Percentiles rank a stretch among this genome's conserved stretches.
phyloP scores from a whole-genome alignment of 805 yeast genomes.

The Saccharomycopsis olivae region DNA sequence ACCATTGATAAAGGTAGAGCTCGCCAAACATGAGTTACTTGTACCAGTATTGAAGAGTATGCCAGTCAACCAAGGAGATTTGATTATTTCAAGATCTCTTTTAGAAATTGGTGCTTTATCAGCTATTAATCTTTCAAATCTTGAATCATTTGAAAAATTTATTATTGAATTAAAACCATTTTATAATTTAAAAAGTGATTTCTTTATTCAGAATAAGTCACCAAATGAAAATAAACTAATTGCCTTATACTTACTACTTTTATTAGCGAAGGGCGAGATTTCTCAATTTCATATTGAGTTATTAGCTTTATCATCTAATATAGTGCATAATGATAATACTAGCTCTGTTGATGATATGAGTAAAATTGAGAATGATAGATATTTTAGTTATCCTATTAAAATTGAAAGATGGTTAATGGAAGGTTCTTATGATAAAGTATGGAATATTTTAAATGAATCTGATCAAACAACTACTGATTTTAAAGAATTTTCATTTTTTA shows the following conservation, averaged over 20 bases:
- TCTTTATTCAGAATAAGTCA: conserved; percentile 32
- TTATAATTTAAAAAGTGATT: conserved; percentile 34
- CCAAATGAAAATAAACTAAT: conserved; percentile 61
- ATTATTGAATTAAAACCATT: conserved; percentile 70
- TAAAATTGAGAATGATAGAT: conserved; percentile 56
- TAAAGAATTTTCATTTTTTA: conserved; percentile 71
- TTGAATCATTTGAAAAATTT: conserved; percentile 59
- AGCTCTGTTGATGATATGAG: conserved; percentile 24
- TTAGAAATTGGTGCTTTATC: conserved; percentile 83
- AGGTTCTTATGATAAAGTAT: conserved; percentile 89
- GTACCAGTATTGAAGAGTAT: conserved; percentile 40
- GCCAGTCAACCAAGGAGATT: conserved; percentile 29
- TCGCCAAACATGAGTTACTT: conserved; percentile 67
- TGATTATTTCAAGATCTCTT: conserved; percentile 68
- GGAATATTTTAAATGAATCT: conserved; percentile 58
- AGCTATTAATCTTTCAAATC: conserved; percentile 53
- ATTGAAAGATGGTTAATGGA: conserved; percentile 93
- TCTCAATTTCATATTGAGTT: conserved; percentile 86
- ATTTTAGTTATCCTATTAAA: conserved; percentile 72
- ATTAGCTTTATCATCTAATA: conserved; percentile 23
- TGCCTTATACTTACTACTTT: conserved; percentile 63
- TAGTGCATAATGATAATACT: neutral
- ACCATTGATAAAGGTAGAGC: conserved; percentile 65
- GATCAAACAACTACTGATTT: conserved; percentile 30
- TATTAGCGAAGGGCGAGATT: conserved; percentile 74